Percentiles rank a stretch among this genome's conserved stretches.
Evolutionary conservation across 1,284 basidiomycete species (phyloP).

Genomic region (Mycosarcoma mackinlayi): DNA sequence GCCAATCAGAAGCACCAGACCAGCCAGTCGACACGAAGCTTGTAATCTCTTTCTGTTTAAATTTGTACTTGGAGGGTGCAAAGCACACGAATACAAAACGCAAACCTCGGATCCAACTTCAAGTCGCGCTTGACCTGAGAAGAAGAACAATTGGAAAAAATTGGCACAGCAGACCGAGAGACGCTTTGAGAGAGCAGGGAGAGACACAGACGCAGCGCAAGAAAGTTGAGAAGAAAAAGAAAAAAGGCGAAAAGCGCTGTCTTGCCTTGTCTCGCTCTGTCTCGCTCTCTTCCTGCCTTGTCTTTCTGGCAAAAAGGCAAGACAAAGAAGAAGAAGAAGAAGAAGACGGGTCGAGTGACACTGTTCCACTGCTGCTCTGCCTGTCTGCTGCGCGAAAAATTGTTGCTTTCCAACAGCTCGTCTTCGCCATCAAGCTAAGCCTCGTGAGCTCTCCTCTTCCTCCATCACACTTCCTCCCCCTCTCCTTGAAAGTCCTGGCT

Average conservation of each 20-base stretch:
- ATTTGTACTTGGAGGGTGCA: too few relatives aligned
- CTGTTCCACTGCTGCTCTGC: background rate
- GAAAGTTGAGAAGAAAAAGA: slow-evolving; percentile 2
- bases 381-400: slow-evolving; percentile 38
- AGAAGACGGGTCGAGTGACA: slow-evolving; percentile 1
- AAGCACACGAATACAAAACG: slow-evolving; percentile 4
- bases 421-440: slow-evolving; percentile 23
- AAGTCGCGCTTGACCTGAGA: slow-evolving; percentile 7
- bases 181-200: too few relatives aligned
- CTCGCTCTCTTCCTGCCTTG: too few relatives aligned
- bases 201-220: too few relatives aligned
- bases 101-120: slow-evolving; percentile 5
- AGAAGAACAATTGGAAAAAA: slow-evolving; percentile 2
- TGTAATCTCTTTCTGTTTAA: too few relatives aligned
- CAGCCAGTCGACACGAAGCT: background rate
- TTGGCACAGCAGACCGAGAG: too few relatives aligned
- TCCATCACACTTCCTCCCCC: slow-evolving; percentile 13
- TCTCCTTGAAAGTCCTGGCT: slow-evolving; percentile 42
- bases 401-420: slow-evolving; percentile 6
- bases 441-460: slow-evolving; percentile 5
- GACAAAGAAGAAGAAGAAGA: slow-evolving; percentile 4
- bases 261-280: too few relatives aligned
- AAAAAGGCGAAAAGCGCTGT: too few relatives aligned
- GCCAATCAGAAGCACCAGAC: slow-evolving; percentile 2
- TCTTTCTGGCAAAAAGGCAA: too few relatives aligned